A percentile compares a stretch with the other conserved stretches of the same genome.
Evolutionary conservation across 2,329 filamentous ascomycete species (phyloP).

Genomic region (Verticillium albo-atrum): DNA sequence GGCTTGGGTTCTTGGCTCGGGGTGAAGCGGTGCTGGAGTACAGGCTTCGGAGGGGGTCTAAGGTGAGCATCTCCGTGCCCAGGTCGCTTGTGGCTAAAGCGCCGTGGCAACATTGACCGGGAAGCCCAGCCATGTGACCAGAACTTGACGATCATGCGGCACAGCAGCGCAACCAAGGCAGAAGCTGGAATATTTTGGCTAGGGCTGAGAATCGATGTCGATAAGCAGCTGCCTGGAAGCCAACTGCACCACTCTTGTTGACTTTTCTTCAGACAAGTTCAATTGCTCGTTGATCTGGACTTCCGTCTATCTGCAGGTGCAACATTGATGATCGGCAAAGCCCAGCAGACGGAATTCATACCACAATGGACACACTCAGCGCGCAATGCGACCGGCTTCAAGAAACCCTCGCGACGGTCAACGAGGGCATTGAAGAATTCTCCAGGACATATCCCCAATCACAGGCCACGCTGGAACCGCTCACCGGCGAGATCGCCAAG

Average conservation of each 20-base stretch:
- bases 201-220: no score
- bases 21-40: background rate
- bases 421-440: background rate
- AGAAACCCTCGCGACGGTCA: background rate
- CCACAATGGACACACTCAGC: conserved; percentile 27
- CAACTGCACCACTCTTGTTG: no score
- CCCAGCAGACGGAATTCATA: background rate
- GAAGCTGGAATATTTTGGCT: no score
- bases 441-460: background rate
- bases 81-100: background rate
- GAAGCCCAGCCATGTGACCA: background rate
- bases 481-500: background rate
- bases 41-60: no score
- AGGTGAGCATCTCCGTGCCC: background rate
- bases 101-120: background rate
- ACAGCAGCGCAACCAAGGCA: background rate
- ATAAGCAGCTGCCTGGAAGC: no score
- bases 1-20: background rate
- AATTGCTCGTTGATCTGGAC: no score
- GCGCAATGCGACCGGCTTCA: conserved; percentile 22
- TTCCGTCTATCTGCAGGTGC: no score
- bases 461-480: background rate
- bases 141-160: background rate
- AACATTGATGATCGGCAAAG: no score
- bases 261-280: no score